Conservation (phyloP, 768 basidiomycete species). For the Rossbeevera mucosa region DNA sequence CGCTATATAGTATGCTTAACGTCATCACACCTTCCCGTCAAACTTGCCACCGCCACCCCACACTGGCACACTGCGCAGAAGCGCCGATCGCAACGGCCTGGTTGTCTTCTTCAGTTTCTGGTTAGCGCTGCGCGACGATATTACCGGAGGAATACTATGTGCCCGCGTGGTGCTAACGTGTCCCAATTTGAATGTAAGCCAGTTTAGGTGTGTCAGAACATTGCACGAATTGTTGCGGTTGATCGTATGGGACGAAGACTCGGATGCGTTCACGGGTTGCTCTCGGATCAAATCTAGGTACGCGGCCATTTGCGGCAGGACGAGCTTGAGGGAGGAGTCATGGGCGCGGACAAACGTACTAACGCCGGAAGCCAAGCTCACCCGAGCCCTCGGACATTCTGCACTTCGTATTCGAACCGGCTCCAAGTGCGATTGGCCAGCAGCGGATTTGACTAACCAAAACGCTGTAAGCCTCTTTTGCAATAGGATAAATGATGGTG, state of each 20-base stretch:
- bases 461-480: neutral
- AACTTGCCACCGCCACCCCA: neutral
- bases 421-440: neutral
- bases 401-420: neutral
- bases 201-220: neutral
- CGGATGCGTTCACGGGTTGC: neutral
- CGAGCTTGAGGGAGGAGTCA: neutral
- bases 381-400: neutral
- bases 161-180: neutral
- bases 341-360: neutral
- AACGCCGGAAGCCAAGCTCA: neutral
- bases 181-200: neutral
- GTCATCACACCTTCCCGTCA: neutral
- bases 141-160: neutral
- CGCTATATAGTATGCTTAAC: neutral
- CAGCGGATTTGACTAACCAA: neutral
- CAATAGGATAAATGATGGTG: neutral
- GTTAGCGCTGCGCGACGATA: neutral
- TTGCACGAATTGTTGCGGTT: neutral
- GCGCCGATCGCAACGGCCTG: neutral
- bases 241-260: too few species aligned
- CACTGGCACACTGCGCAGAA: neutral
- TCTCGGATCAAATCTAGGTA: neutral
- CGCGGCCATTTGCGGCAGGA: neutral
- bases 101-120: neutral